Evolutionary conservation across 1,284 basidiomycete genomes (phyloP).

Genomic region (Cutaneotrichosporon sp.): DNA sequence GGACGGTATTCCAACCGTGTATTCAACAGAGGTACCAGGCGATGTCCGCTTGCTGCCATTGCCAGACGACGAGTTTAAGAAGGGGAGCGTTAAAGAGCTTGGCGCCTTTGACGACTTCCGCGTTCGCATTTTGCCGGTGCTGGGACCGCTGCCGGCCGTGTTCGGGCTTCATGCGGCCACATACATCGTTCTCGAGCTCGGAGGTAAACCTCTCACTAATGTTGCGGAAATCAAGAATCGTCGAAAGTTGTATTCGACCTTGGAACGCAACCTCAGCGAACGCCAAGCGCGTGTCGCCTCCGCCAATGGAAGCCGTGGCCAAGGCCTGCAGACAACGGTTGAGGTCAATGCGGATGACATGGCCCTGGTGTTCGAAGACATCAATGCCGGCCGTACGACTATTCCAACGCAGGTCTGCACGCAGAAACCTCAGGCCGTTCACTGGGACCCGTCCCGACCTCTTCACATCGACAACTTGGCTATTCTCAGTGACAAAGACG

Average conservation of each 20-base stretch:
- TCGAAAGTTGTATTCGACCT: constrained; percentile 74
- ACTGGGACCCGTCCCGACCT: constrained; percentile 67
- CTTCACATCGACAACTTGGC: constrained; percentile 71
- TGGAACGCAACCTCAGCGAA: constrained; percentile 67
- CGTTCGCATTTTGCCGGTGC: constrained; percentile 51
- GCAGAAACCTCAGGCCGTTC: constrained; percentile 51
- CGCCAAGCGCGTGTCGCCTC: constrained; percentile 54
- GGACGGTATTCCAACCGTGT: constrained; percentile 85
- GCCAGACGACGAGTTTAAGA: constrained; percentile 84
- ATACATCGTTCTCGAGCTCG: constrained; percentile 76
- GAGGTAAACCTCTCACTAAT: constrained; percentile 72
- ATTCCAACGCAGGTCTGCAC: constrained; percentile 70
- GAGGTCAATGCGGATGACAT: constrained; percentile 71
- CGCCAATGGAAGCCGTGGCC: constrained; percentile 53
- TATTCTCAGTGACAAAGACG: constrained; percentile 69
- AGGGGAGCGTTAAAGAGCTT: constrained; percentile 84
- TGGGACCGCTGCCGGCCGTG: constrained; percentile 67
- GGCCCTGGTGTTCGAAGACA: constrained; percentile 76
- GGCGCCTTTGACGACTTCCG: constrained; percentile 91
- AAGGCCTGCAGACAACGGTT: constrained; percentile 20
- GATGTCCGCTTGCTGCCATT: constrained; percentile 85
- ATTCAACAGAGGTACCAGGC: constrained; percentile 84
- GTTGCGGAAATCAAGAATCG: constrained; percentile 77
- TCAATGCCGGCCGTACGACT: constrained; percentile 71
- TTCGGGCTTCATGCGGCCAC: constrained; percentile 85